Base-by-base conservation (phyloP, 176 grass and related monocot species). In the Chloris gayana region DNA sequence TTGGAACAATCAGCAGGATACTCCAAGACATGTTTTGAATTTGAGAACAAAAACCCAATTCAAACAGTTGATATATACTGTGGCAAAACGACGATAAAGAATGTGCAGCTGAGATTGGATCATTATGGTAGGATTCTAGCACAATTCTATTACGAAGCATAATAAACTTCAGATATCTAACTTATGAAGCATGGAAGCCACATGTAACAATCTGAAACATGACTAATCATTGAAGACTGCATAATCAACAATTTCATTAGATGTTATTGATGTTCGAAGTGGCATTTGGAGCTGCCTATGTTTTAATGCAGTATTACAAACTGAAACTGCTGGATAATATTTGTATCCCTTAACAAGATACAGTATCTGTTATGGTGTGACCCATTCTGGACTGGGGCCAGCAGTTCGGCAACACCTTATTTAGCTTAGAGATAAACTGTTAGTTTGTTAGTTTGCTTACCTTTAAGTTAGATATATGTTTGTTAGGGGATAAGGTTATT, bases 1-100 rank as follows among this genome's bases (percentile, higher is more conserved):
- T 54, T 22, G 18, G 51, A 22, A 54, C 19, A 22, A 19, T 54
- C 18, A 22, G 51, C 18, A 22, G 19, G 51, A 54, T 57, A 44
- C 73, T 78, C 44, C 39, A 58, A 74, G 45, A 17, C 58, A 39
- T 79, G 46, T 80, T 80, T 30, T 80, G 21, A 5, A 45, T 66
- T 73, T 31, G 9, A 56, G 80, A 79, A 34, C 6, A 24, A 64
- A 79, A 49, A n/a, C 44, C 31, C 15, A 72, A 64, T 73, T 68
- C 69, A 37, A 57, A 62, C 67, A 66, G 54, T 39, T 64, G 26
- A 25, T 5, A 75, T 42, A 39, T 31, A 53, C 11, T 56, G 60
- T 21, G 50, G 62, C 44, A 56, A 83, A 74, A 64, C 30, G 51
- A 21, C 14, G n/a, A 56, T 32, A 70, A 27, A 38, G 34, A 82